Evolutionary conservation across 2,329 filamentous ascomycete species (phyloP), one percentile per base, ranked within the genome.

Genomic region (Xylaria multiplex): DNA sequence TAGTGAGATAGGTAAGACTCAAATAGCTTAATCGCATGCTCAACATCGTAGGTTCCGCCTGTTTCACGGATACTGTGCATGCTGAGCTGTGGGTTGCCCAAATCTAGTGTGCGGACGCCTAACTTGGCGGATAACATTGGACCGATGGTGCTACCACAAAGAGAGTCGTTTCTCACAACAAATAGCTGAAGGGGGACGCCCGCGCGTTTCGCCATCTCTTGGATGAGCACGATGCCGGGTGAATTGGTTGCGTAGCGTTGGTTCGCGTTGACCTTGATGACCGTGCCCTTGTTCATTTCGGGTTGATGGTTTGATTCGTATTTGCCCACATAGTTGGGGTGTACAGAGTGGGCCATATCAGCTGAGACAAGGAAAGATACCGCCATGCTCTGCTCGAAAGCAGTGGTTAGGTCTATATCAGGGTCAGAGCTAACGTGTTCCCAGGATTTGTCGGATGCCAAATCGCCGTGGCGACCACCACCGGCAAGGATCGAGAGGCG

Each of bases 1-100:
- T 93, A 99, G 76, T 91, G 86, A 72, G 90, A 85, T 77, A 97
- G 94, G 81, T 97, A 99, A 72, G 90, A 88, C 70, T 91, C 89
- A 79, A 99, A 98, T 59, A 99, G 78, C 75, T 91, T 90, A 70
- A 97, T 89, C 0, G 92, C 92, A 80, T 96, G 88, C 72, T 91
- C 92, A 0, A 98, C 91, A 80, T 99, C 95, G 73, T 93, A 88
- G 1, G 91, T 89, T 45, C 96, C 96, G 27, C 92, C 92, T 49
- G 93, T 97, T 84, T 98, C 96, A 61, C 96, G 89, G 75, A 97
- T 97, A 76, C 92, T 96, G 81, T 98, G 95, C 96, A 98, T 98
- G 77, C 91, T 93, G 70, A 97, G 83, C 82, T 98, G 95, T 32
- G 95, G 91, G 80, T 97, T 98, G 9, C 95, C 95, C 63, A 98